Evolutionary conservation across 176 grass and related monocot genomes (phyloP).

Genomic region (Lolium perenne): DNA sequence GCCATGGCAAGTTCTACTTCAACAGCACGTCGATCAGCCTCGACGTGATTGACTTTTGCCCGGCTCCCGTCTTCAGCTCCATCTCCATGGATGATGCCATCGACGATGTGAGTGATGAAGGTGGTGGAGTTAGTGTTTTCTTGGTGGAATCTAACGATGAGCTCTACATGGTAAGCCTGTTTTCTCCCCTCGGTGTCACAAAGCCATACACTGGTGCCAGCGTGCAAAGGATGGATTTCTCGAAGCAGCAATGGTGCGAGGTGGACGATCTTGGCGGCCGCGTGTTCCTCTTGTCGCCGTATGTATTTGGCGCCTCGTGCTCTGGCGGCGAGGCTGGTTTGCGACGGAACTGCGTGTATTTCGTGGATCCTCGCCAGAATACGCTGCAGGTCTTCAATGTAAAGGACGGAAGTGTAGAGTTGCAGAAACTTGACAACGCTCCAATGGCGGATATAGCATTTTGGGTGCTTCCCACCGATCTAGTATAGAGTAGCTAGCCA

Average conservation of each 20-base stretch:
- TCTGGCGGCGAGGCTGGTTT: neutral
- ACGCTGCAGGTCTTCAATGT: neutral
- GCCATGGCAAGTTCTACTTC: slow-evolving; percentile 4
- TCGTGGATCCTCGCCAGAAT: neutral
- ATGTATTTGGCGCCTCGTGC: neutral
- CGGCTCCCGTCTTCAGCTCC: neutral
- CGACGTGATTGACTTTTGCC: neutral
- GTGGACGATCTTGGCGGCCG: neutral
- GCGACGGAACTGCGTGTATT: neutral
- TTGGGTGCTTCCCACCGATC: neutral
- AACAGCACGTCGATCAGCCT: neutral
- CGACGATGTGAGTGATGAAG: neutral
- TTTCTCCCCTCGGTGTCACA: too few species aligned
- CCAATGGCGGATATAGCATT: neutral
- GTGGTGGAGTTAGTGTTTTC: neutral
- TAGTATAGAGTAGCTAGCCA: neutral
- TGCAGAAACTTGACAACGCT: neutral
- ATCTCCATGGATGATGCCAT: neutral
- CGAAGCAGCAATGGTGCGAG: neutral
- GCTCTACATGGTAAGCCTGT: neutral
- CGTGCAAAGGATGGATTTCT: neutral
- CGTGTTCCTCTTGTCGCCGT: neutral
- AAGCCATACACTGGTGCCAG: neutral
- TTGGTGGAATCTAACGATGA: neutral
- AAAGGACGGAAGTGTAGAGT: neutral